These are phyloP conservation scores for Xenoacremonium recifei DNA, from an alignment of 2,329 filamentous ascomycete genomes.

Conservation along the genomic window DNA sequence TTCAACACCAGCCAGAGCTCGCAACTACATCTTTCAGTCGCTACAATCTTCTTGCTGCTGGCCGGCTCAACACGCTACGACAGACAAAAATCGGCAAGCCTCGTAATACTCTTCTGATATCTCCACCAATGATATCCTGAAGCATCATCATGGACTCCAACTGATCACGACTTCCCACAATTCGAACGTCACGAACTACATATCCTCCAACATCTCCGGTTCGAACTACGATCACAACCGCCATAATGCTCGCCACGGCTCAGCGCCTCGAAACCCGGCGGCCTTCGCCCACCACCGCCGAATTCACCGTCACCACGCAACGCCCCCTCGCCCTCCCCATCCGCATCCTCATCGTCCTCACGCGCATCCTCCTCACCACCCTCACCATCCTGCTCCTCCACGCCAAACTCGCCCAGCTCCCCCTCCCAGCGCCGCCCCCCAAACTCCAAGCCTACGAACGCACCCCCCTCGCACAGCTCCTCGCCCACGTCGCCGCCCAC, in stretches of 20 bases:
- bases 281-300: constrained; percentile 84
- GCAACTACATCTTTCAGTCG: neutral
- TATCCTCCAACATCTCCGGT: no score
- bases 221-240: no score
- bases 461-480: constrained; percentile 32
- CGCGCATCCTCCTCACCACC: constrained; percentile 42
- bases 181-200: no score
- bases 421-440: constrained; percentile 13
- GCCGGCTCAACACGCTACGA: neutral
- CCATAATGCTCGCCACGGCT: constrained; percentile 58
- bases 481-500: constrained; percentile 29
- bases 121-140: no score
- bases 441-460: constrained; percentile 16
- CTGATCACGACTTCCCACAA: no score
- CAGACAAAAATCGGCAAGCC: neutral
- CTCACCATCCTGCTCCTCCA: constrained; percentile 48
- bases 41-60: neutral
- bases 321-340: constrained; percentile 51
- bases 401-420: constrained; percentile 41
- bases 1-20: neutral
- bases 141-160: no score
- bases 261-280: constrained; percentile 62
- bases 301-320: constrained; percentile 86
- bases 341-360: constrained; percentile 42
- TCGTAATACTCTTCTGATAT: neutral